Evolutionary conservation across 1,139 yeast genomes (phyloP), one percentile per base, ranked within the genome.

Genomic region (Diutina sp.): DNA sequence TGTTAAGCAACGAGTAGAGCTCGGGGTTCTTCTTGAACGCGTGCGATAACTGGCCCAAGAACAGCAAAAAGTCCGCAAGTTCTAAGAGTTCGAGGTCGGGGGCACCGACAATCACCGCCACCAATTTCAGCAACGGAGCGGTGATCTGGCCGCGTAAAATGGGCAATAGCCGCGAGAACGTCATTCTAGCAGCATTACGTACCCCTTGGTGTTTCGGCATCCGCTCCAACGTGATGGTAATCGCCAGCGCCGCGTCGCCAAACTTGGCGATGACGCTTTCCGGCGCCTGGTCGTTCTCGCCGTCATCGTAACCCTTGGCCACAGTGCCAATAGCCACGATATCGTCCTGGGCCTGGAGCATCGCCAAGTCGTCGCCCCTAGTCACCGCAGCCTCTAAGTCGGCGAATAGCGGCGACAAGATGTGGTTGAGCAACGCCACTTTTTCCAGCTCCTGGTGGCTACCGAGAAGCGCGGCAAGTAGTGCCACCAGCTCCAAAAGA

Each of bases 261-360:
- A 50, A 50, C 53, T 32, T 50, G n/a, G 44, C 44, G 18, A 47
- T 30, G n/a, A 47, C 35, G 38, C 35, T 30, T 4, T 47, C 51
- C 7, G 51, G 35, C 12, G 30, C 51, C 21, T 30, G 16, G 8
- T 50, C 44, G 16, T 29, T 28, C 6, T 50, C 29, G 12, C 53
- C 53, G 18, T 50, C 77, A 61, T 83, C 86, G 63, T 87, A 84
- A 1, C 98, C 98, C 65, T 93, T 80, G 2, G 91, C 87, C 64
- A 91, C 79, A 0, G 97, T 89, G 46, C 97, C 97, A 56, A 93
- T 81, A 0, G 97, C 93, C 83, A 89, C 82, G 55, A 95, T 72
- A 50, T 85, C 79, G 67, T 93, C 97, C 67, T 93, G 97, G 2
- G 90, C 85, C 66, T 90, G 95, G 55, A 88, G 70, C 4, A 44